Conservation (phyloP, 306 rosid species). For the Carpinus fangiana region DNA sequence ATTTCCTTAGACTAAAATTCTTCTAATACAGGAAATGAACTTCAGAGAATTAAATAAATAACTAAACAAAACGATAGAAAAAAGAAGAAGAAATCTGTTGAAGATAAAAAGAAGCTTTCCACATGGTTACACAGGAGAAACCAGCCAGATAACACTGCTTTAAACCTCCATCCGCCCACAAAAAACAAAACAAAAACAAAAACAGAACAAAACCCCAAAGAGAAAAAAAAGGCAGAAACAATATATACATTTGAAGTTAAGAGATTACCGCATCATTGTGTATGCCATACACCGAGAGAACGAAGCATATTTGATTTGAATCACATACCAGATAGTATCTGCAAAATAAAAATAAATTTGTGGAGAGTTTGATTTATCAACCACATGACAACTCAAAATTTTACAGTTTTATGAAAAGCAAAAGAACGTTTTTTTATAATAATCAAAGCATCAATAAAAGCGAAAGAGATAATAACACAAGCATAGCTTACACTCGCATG, state of each 20-base stretch:
- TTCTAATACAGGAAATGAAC: not conserved
- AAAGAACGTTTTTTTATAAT: too few species aligned
- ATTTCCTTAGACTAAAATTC: too few species aligned
- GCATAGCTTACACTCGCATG: not conserved
- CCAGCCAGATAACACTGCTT: not conserved
- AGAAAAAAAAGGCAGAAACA: not conserved
- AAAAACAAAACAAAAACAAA: not conserved
- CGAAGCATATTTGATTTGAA: constrained; percentile 69
- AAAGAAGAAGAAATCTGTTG: not conserved
- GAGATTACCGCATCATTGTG: constrained; percentile 70
- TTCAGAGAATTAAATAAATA: not conserved
- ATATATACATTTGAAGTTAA: constrained; percentile 12
- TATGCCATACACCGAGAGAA: constrained; percentile 74
- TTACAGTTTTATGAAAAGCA: not conserved
- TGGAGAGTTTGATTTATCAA: not conserved
- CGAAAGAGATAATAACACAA: not conserved
- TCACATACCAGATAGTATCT: constrained; percentile 85
- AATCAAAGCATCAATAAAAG: not conserved
- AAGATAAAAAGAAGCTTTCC: not conserved
- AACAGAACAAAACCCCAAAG: not conserved
- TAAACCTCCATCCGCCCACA: not conserved
- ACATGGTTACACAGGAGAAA: not conserved
- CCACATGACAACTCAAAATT: not conserved
- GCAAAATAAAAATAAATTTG: constrained; percentile 36
- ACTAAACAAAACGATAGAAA: not conserved